Percentiles rank a stretch among this genome's conserved stretches.
Conservation (phyloP, 2,329 filamentous ascomycete species). For the Colletotrichum trifolii region DNA sequence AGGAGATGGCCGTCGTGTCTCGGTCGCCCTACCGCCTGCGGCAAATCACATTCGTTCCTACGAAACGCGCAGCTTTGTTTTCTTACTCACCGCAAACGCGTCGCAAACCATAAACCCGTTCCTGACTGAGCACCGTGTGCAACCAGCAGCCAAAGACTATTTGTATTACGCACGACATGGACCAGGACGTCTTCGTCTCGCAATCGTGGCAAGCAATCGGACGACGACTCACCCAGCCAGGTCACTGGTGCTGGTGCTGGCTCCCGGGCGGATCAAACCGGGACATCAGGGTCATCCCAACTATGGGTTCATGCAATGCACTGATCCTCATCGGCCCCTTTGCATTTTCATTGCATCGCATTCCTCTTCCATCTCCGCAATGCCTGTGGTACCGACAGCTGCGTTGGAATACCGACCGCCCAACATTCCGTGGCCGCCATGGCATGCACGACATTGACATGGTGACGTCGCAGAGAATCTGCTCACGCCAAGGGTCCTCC, state of each 20-base stretch:
- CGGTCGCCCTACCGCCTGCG: neutral
- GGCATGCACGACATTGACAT: no score
- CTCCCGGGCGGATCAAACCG: slow-evolving; percentile 18
- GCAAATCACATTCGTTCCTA: neutral
- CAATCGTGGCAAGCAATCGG: slow-evolving; percentile 16
- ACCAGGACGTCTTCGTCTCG: neutral
- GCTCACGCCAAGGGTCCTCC: neutral
- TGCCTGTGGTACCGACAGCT: neutral
- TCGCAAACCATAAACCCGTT: slow-evolving; percentile 7
- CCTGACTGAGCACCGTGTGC: slow-evolving; percentile 10
- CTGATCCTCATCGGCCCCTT: slow-evolving; percentile 17
- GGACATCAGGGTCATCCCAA: slow-evolving; percentile 30
- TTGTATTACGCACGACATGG: neutral
- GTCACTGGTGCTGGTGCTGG: neutral
- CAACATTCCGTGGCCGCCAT: neutral
- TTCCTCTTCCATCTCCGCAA: neutral
- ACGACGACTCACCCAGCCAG: slow-evolving; percentile 20
- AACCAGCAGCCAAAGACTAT: neutral
- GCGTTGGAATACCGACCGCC: neutral
- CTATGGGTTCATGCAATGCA: slow-evolving; percentile 32
- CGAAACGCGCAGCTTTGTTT: slow-evolving; percentile 2
- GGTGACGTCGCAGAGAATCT: neutral
- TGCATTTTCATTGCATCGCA: neutral
- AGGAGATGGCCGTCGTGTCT: slow-evolving; percentile 8
- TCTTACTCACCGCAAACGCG: slow-evolving; percentile 18